phyloP scores from a whole-genome alignment of 2,329 filamentous ascomycete species.

The Gnomoniopsis smithogilvyi region DNA sequence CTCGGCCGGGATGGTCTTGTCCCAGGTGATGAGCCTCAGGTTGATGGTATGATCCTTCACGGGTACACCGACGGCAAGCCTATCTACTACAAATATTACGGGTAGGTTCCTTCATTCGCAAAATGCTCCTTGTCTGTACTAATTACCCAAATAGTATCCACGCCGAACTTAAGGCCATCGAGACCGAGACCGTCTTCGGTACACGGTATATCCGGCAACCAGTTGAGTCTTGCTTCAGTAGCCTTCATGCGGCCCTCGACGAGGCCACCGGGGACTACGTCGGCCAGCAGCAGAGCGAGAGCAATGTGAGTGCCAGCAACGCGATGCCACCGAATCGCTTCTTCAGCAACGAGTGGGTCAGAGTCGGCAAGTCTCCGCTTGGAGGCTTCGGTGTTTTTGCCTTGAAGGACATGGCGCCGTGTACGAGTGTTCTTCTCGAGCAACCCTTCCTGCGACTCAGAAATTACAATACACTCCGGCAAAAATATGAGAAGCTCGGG shows the following conservation, averaged over 20 bases:
- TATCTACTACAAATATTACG: background rate
- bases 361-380: conserved; percentile 36
- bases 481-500: conserved; percentile 34
- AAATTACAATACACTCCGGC: conserved; percentile 26
- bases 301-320: background rate
- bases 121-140: background rate
- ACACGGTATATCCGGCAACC: background rate
- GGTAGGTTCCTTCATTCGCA: background rate
- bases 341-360: conserved; percentile 39
- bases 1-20: background rate
- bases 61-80: background rate
- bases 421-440: conserved; percentile 43
- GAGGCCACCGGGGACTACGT: background rate
- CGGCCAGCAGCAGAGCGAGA: background rate
- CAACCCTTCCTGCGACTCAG: conserved; percentile 35
- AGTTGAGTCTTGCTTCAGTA: conserved; percentile 7
- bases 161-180: background rate
- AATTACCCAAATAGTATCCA: background rate
- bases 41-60: background rate
- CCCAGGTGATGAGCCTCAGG: background rate
- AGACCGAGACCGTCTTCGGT: background rate
- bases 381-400: conserved; percentile 49
- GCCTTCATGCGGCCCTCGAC: too few relatives aligned
- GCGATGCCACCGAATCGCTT: conserved; percentile 2
- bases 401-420: conserved; percentile 30